Base-by-base conservation (phyloP, 139 green algal genomes). In the Chlorella sp. region DNA sequence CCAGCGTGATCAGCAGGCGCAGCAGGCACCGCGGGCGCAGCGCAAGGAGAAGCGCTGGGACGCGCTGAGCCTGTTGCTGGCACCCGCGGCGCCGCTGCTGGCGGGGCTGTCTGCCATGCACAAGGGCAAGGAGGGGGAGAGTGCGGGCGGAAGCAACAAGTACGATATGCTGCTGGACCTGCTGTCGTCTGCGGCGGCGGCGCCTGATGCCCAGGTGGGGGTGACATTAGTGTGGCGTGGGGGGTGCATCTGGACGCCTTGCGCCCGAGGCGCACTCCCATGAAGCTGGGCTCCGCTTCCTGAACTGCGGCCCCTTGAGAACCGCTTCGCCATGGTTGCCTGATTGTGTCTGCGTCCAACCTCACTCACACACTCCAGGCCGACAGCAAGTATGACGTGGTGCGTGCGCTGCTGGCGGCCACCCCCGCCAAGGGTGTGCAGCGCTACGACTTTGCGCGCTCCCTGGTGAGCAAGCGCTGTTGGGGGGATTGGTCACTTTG, bases 401-500 rank as follows among this genome's bases (percentile, higher is more conserved):
- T 84, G 21, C 67, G 67, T 41, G n/a, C 44, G 26, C 80, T 79
- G 80, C 80, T 85, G 51, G 30, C 47, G 18, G 34, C 51, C 6
- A 55, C 68, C 11, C 80, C 80, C 26, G 11, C 68, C 51, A 38
- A 23, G 18, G 80, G 80, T 34, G 41, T 51, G n/a, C 80, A 56
- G 2, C 80, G 80, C 64, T 85, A 85, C 80, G 80, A 85, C 80
- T 85, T 85, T 79, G 80, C 80, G 3, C 64, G 64, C 80, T 72
- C 47, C 80, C 80, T 85, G 76, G 70, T 78, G 70, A 78, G 70
- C 44, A 9, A 9, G 44, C n/a, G n/a, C n/a, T n/a, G 44, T 51
- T 6, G 44, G 44, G 44, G 6, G 44, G 44, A 9, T 6, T 51
- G 9, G 44, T 6, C 7, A 6, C 44, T 51, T 51, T 51, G 44